These are phyloP conservation scores for Blumeriella jaapii DNA, from an alignment of 2,329 filamentous ascomycete genomes.

Conservation along the genomic window DNA sequence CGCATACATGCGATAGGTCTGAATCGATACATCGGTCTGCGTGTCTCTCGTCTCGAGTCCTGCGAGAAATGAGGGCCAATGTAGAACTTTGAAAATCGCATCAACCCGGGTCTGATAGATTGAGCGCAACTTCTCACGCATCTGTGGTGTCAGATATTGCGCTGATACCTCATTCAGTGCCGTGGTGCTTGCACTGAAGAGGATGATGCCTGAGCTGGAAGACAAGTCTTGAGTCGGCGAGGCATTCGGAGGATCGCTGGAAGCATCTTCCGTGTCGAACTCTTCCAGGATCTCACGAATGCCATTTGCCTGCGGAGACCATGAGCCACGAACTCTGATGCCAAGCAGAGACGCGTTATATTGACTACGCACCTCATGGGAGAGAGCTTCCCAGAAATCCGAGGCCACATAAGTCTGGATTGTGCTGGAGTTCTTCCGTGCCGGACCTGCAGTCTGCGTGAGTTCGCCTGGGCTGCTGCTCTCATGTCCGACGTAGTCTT, in stretches of 20 bases:
- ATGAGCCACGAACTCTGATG: not conserved
- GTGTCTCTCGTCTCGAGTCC: not conserved
- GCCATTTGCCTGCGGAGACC: slow-evolving; percentile 2
- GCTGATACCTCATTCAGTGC: not conserved
- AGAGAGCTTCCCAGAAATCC: slow-evolving; percentile 8
- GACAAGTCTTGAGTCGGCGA: not conserved
- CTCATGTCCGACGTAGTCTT: not conserved
- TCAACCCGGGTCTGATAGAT: slow-evolving; percentile 6
- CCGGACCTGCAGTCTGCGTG: not conserved
- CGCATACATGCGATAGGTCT: not conserved
- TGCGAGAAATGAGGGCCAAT: slow-evolving; percentile 5
- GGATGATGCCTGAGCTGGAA: not conserved
- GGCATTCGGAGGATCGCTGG: not conserved
- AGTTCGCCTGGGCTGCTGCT: too few species aligned
- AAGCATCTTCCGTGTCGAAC: slow-evolving; percentile 2
- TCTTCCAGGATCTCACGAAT: slow-evolving; percentile 9
- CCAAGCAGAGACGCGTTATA: not conserved
- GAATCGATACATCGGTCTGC: not conserved
- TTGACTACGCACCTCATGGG: slow-evolving; percentile 8
- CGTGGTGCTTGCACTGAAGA: not conserved
- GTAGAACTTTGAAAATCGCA: slow-evolving; percentile 6
- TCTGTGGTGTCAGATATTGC: not conserved
- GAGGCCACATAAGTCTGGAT: slow-evolving; percentile 4
- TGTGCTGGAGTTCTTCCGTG: not conserved
- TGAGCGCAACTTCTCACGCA: not conserved